These are phyloP conservation scores for Pueraria montana DNA, from an alignment of 306 rosid genomes.

Conservation along the genomic window DNA sequence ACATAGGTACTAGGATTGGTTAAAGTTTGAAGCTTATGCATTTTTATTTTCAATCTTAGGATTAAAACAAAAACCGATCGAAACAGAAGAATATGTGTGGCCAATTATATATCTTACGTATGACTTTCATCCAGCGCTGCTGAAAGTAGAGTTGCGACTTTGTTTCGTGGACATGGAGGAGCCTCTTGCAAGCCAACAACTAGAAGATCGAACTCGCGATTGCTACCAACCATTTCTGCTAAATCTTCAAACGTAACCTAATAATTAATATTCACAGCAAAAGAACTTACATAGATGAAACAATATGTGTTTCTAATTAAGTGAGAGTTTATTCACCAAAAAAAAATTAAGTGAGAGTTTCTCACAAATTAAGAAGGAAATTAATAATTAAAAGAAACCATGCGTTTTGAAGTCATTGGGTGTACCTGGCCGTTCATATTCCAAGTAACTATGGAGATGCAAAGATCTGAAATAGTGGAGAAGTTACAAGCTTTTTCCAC, in stretches of 20 bases:
- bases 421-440: slow-evolving; percentile 81
- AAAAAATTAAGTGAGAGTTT: neutral
- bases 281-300: neutral
- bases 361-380: neutral
- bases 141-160: slow-evolving; percentile 53
- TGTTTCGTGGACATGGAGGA: slow-evolving; percentile 71
- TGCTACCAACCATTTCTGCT: slow-evolving; percentile 62
- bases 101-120: slow-evolving; percentile 52
- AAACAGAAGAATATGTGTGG: neutral
- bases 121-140: slow-evolving; percentile 59
- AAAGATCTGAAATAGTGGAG: slow-evolving; percentile 60
- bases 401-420: neutral
- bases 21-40: neutral
- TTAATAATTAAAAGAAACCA: neutral
- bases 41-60: neutral
- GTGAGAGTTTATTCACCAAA: too few relatives aligned
- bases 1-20: neutral
- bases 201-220: slow-evolving; percentile 68
- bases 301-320: too few relatives aligned
- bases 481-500: slow-evolving; percentile 53
- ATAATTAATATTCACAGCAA: neutral
- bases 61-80: neutral
- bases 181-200: slow-evolving; percentile 85
- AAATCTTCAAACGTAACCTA: slow-evolving; percentile 67
- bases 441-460: slow-evolving; percentile 76